phyloP scores from a whole-genome alignment of 257 asterid species.

The Solanum etuberosum region DNA sequence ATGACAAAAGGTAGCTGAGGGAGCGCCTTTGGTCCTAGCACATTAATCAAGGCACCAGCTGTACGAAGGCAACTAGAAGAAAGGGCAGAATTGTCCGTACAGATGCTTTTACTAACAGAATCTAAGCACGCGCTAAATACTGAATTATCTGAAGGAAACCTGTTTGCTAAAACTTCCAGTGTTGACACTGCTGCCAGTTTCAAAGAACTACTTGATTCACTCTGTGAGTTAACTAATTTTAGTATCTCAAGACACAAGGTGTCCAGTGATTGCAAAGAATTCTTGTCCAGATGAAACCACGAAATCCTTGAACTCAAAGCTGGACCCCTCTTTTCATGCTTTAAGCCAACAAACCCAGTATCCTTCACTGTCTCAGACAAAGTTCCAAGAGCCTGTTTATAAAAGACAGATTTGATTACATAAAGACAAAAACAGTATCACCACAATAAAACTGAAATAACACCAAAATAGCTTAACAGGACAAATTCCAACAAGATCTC shows the following conservation, averaged over 20 bases:
- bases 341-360: conserved; percentile 17
- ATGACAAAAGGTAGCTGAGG: conserved; percentile 71
- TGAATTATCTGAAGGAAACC: conserved; percentile 48
- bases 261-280: conserved; percentile 33
- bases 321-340: conserved; percentile 32
- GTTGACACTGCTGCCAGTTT: conserved; percentile 67
- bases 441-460: not conserved
- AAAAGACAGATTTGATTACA: conserved; percentile 2
- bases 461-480: not conserved
- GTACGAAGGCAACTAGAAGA: conserved; percentile 70
- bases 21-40: conserved; percentile 76
- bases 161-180: conserved; percentile 54
- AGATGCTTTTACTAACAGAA: conserved; percentile 49
- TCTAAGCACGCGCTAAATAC: conserved; percentile 60
- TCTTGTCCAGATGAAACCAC: conserved; percentile 56
- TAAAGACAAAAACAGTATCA: not conserved
- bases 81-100: conserved; percentile 43
- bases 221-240: conserved; percentile 35
- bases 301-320: conserved; percentile 31
- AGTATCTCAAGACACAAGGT: conserved; percentile 47
- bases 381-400: conserved; percentile 74
- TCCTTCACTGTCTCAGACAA: conserved; percentile 62
- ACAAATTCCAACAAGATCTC: not conserved
- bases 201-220: conserved; percentile 32
- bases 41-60: conserved; percentile 63